phyloP scores from a whole-genome alignment of 441 rosid genomes.

The Adansonia madagascariensis region DNA sequence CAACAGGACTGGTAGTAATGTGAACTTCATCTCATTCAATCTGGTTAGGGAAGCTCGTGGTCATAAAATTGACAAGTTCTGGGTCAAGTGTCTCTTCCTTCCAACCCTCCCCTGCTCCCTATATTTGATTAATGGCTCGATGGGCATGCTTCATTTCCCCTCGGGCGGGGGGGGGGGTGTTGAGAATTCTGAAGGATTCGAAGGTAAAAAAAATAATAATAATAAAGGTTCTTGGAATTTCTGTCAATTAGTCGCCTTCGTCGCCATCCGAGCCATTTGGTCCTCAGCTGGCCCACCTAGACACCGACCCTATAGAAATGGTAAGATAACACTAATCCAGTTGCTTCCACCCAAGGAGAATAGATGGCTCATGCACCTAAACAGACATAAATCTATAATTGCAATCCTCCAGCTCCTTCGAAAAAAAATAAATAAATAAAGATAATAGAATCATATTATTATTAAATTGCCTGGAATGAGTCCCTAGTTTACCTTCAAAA shows the following conservation, averaged over 20 bases:
- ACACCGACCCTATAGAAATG: slow-evolving; percentile 19
- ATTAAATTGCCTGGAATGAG: slow-evolving; percentile 12
- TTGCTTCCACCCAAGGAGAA: neutral
- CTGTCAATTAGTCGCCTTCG: slow-evolving; percentile 5
- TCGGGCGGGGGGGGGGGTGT: neutral
- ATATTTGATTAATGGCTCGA: neutral
- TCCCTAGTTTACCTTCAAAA: neutral
- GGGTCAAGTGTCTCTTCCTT: neutral
- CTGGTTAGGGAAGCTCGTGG: neutral
- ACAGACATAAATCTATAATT: slow-evolving; percentile 22
- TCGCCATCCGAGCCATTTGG: slow-evolving; percentile 15
- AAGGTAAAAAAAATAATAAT: neutral
- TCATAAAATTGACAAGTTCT: neutral
- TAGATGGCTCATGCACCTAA: slow-evolving; percentile 9
- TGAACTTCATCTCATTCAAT: neutral
- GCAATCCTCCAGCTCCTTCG: slow-evolving; percentile 3
- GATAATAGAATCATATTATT: slow-evolving; percentile 4
- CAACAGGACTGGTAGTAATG: neutral
- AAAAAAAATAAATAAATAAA: neutral
- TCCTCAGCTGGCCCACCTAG: slow-evolving; percentile 3
- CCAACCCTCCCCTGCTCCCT: neutral
- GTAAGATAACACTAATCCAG: slow-evolving; percentile 1
- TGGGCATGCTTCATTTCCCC: neutral
- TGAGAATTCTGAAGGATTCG: too few relatives aligned
- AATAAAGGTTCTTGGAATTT: neutral